A percentile compares a stretch with the other conserved stretches of the same genome.
These are phyloP conservation scores for Skeletonema menzelii DNA, from an alignment of 108 stramenopile species.

Conservation along the genomic window DNA sequence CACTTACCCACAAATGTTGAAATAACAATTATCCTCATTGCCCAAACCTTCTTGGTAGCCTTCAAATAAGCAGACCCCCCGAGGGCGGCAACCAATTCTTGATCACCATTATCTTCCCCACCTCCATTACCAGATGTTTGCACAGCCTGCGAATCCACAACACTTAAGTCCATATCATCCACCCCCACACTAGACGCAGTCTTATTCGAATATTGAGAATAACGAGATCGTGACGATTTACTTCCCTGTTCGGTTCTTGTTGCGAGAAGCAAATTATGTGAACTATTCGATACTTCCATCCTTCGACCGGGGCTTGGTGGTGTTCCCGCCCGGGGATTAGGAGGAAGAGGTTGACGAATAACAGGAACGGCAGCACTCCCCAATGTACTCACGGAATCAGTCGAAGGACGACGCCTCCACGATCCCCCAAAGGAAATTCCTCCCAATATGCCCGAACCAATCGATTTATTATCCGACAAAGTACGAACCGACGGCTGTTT, in stretches of 20 bases:
- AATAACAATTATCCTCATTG: constrained; percentile 19
- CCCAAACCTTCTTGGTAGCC: constrained; percentile 5
- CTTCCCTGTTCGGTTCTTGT: background rate
- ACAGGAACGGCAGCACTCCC: background rate
- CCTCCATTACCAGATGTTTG: background rate
- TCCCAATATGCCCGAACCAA: background rate
- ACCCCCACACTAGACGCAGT: background rate
- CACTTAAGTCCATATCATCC: background rate
- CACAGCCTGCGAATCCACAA: background rate
- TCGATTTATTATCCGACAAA: background rate
- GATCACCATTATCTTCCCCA: constrained; percentile 2
- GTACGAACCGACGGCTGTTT: background rate
- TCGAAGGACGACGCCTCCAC: background rate
- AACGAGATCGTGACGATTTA: background rate
- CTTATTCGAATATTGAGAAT: background rate
- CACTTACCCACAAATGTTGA: constrained; percentile 5
- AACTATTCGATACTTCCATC: background rate
- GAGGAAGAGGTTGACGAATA: background rate
- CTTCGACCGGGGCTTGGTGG: too few species aligned
- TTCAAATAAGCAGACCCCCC: constrained; percentile 9
- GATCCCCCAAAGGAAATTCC: background rate
- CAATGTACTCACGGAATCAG: background rate
- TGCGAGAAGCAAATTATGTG: background rate
- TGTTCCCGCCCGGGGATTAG: background rate
- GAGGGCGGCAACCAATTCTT: constrained; percentile 1